Conservation (phyloP, 139 green algal species). For the Tetraselmis chui region DNA sequence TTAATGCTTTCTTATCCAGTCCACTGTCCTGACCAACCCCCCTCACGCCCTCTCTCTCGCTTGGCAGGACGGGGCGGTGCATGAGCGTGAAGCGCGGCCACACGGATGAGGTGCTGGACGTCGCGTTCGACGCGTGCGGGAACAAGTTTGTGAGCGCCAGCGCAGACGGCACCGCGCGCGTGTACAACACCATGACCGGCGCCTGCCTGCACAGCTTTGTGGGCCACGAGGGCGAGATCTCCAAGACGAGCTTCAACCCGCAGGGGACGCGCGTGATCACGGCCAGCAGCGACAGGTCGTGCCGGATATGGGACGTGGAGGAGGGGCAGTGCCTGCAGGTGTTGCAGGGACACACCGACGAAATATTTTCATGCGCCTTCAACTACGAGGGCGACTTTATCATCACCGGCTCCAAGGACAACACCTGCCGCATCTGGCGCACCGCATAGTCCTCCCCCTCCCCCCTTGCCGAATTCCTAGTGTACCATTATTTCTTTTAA, state of each 20-base stretch:
- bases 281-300: conserved; percentile 43
- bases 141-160: conserved; percentile 48
- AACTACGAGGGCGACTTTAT: background rate
- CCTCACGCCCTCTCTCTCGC: background rate
- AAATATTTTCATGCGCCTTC: background rate
- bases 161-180: conserved; percentile 51
- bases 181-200: conserved; percentile 50
- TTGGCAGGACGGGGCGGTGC: conserved; percentile 32
- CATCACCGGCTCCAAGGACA: background rate
- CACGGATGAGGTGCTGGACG: conserved; percentile 68
- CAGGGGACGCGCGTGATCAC: conserved; percentile 54
- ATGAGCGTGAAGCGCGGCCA: conserved; percentile 55
- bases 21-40: no score
- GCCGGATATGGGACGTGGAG: background rate
- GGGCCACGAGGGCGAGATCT: conserved; percentile 64
- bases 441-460: background rate
- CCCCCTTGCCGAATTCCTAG: background rate
- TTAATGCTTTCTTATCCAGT: background rate
- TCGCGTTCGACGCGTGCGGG: conserved; percentile 49
- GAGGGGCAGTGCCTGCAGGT: background rate
- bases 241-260: conserved; percentile 67
- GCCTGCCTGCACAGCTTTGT: conserved; percentile 40
- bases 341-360: background rate
- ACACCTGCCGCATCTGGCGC: background rate
- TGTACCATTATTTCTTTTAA: background rate